Conservation (phyloP, 805 yeast genomes). For the Candida krabiensis region DNA sequence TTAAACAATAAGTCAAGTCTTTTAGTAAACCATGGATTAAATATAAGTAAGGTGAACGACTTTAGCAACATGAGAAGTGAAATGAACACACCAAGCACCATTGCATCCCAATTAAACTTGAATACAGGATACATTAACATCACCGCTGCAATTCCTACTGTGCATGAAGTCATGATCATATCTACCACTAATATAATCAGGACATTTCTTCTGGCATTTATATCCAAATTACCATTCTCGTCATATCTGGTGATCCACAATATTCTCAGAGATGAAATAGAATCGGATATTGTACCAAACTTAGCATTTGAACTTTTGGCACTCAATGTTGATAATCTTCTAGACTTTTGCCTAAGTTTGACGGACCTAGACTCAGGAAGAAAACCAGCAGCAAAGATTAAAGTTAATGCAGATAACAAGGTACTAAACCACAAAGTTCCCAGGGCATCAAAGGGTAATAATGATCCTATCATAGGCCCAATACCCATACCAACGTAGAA, state of each 20-base stretch:
- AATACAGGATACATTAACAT: constrained; percentile 54
- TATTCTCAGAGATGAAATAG: constrained; percentile 49
- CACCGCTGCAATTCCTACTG: constrained; percentile 41
- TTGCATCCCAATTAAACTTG: constrained; percentile 53
- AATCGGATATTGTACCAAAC: constrained; percentile 17
- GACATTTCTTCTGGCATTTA: constrained; percentile 44
- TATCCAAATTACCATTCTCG: constrained; percentile 24
- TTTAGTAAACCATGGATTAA: constrained; percentile 50
- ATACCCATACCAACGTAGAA: constrained; percentile 59
- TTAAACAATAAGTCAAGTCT: constrained; percentile 36
- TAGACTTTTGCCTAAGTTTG: constrained; percentile 52
- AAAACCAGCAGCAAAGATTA: constrained; percentile 37
- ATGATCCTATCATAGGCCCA: constrained; percentile 64
- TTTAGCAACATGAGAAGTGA: constrained; percentile 51
- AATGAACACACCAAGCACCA: constrained; percentile 54
- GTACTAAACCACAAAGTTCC: constrained; percentile 23
- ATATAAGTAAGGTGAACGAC: constrained; percentile 46
- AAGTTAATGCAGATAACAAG: constrained; percentile 30
- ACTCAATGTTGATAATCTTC: constrained; percentile 28
- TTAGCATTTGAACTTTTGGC: constrained; percentile 1
- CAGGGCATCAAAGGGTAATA: constrained; percentile 34
- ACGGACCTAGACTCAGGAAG: constrained; percentile 66
- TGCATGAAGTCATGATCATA: constrained; percentile 38
- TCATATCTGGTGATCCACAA: constrained; percentile 50
- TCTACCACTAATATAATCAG: constrained; percentile 51